Evolutionary conservation across 1,284 basidiomycete species (phyloP), one percentile per base, ranked within the genome.

Genomic region (Mycena citricolor): DNA sequence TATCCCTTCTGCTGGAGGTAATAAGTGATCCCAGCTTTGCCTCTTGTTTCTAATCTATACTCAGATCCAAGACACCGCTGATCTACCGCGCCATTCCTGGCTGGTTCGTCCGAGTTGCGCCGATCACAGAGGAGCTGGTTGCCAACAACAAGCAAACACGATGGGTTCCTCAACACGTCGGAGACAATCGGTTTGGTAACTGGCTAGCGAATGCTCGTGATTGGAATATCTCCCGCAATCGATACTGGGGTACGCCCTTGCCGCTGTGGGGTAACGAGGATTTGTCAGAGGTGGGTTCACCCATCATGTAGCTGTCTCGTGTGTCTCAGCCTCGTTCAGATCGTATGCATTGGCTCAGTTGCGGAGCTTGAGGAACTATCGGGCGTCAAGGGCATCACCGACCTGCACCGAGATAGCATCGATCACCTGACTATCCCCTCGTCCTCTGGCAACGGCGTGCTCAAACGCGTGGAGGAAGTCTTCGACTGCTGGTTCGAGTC

Each of bases 401-500:
- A 99, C 66, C 66, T 99, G 38, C 97, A 99, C 68, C 77, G 94
- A 46, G 94, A 99, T 55, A 91, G 83, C 62, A 94, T 99, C 58
- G 94, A 98, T 66, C 81, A 90, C 61, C 91, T 99, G 70, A 94
- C 91, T 45, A 98, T 99, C 59, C 97, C 95, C 4, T 97, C 94
- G 24, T 75, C 87, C 61, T 68, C 83, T 64, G 95, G 94, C 52
- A 97, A 94, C 61, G 97, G 95, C 16, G 66, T 70, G 16, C 71
- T 99, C 32, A 90, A 80, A 65, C 84, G 95, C 47, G 79, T 98
- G 14, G 92, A 97, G 50, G 97, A 98, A 66, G 94, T 99, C 23
- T 99, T 99, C 65, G 97, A 99, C 66, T 99, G 97, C 65, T 99
- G 97, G 97, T 99, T 99, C 65, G 97, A 99, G 72, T 98, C 95